phyloP scores from a whole-genome alignment of 2,329 filamentous ascomycete species.

The Diaporthe sp. region DNA sequence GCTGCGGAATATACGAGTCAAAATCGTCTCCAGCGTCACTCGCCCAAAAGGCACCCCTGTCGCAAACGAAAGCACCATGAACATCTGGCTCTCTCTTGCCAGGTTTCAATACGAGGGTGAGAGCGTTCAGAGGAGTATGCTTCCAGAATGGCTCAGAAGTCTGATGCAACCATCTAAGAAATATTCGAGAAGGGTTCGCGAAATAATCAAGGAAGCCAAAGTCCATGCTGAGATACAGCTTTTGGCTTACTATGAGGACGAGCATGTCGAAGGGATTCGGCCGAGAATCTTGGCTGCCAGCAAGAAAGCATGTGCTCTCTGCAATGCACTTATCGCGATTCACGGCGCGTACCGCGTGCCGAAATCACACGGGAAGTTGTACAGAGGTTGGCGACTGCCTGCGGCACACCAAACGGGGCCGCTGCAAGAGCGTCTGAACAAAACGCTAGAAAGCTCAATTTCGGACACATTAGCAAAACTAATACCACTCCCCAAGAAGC shows the following conservation, averaged over 20 bases:
- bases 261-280: constrained; percentile 42
- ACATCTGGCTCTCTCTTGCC: constrained; percentile 1
- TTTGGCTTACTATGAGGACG: constrained; percentile 55
- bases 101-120: constrained; percentile 23
- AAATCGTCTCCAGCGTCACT: constrained; percentile 41
- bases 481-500: not conserved
- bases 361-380: constrained; percentile 58
- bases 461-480: not conserved
- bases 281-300: constrained; percentile 61
- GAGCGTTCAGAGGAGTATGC: constrained; percentile 25
- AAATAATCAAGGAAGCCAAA: constrained; percentile 46
- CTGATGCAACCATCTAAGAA: not conserved
- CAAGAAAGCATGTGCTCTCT: constrained; percentile 65
- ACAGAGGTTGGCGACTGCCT: constrained; percentile 60
- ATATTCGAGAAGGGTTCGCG: constrained; percentile 33
- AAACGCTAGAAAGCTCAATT: constrained; percentile 12
- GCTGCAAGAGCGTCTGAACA: constrained; percentile 18
- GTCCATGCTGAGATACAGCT: constrained; percentile 66
- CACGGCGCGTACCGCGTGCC: constrained; percentile 57
- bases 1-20: constrained; percentile 46
- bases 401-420: not conserved
- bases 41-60: rapidly evolving
- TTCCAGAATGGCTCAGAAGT: constrained; percentile 32
- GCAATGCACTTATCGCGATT: constrained; percentile 58
- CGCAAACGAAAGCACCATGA: not conserved